phyloP scores from a whole-genome alignment of 148 eudicot genomes.

The Oxyria digyna region DNA sequence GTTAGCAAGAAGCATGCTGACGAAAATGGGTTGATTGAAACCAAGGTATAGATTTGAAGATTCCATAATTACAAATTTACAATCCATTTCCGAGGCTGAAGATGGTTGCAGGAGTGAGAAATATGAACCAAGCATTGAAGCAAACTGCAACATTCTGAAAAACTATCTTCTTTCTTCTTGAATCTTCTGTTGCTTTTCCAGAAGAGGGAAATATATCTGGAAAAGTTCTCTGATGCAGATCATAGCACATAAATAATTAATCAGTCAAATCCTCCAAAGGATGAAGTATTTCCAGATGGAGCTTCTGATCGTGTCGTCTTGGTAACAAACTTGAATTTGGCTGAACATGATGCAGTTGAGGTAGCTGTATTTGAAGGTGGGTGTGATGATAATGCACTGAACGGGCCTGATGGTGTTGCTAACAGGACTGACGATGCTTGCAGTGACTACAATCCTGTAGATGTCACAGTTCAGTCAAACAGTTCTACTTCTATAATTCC shows the following conservation, averaged over 20 bases:
- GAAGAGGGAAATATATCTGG: conserved; percentile 13
- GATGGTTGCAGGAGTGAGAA: conserved; percentile 9
- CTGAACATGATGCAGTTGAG: background rate
- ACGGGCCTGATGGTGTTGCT: background rate
- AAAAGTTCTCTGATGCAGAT: conserved; percentile 3
- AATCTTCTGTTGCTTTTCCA: conserved; percentile 9
- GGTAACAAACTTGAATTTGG: conserved; percentile 14
- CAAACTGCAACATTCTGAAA: conserved; percentile 15
- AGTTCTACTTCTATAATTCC: too few species aligned
- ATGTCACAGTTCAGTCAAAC: background rate
- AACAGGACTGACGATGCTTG: background rate
- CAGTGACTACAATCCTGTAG: too few species aligned
- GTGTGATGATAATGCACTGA: background rate
- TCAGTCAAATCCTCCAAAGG: conserved; percentile 8
- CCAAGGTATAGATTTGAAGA: background rate
- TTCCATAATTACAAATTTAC: background rate
- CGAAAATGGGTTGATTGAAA: conserved; percentile 12
- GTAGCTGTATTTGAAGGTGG: background rate
- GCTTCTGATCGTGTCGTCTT: background rate
- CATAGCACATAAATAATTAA: conserved; percentile 8
- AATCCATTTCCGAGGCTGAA: background rate
- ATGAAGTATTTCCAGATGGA: conserved; percentile 5
- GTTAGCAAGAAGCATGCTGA: conserved; percentile 4
- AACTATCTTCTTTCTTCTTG: conserved; percentile 12
- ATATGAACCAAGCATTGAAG: conserved; percentile 19